Evolutionary conservation across 148 eudicot species (phyloP), one percentile per base, ranked within the genome.

Genomic region (Salicornia ramosissima): DNA sequence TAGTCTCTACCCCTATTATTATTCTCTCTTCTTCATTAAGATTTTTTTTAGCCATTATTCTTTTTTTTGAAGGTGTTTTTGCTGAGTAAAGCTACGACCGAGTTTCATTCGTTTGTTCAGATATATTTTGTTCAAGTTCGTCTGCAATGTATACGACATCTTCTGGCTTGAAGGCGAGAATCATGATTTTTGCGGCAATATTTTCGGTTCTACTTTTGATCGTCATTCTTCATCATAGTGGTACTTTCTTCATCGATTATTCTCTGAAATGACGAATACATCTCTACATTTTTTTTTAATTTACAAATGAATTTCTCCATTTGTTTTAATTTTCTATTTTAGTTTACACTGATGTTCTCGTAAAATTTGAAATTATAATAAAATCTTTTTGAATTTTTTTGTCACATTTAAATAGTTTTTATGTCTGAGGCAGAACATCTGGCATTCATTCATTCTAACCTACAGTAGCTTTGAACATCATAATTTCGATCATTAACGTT

Each of bases 141-240:
- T 43, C 54, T 26, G 39, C 69, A 63, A 75, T 65, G 71, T 71
- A 67, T 50, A 6, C 46, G 30, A 29, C 75, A 18, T 58, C 71
- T 11, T 56, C 66, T 26, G 26, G n/a, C 65, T 60, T 69, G 34
- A 26, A 69, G 75, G 75, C 69, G 67, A 72, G 69, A 61, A 72
- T 72, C 58, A 70, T 81, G 72, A 73, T 82, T 34, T 71, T 80
- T 73, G 74, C 75, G 67, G 82, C 83, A 75, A 29, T 75, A 12
- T 53, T 83, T 67, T 70, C 76, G 71, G 58, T 56, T 31, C 76
- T 80, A 11, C 52, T 86, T 39, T 42, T 86, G 11, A 33, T 74
- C 54, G 22, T 67, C 45, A 46, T 66, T 66, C n/a, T 59, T 6
- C 68, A 53, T 11, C 55, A 65, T 65, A 50, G 75, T 53, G 86